Evolutionary conservation across 257 asterid species (phyloP).

Genomic region (Primulina eburnea): DNA sequence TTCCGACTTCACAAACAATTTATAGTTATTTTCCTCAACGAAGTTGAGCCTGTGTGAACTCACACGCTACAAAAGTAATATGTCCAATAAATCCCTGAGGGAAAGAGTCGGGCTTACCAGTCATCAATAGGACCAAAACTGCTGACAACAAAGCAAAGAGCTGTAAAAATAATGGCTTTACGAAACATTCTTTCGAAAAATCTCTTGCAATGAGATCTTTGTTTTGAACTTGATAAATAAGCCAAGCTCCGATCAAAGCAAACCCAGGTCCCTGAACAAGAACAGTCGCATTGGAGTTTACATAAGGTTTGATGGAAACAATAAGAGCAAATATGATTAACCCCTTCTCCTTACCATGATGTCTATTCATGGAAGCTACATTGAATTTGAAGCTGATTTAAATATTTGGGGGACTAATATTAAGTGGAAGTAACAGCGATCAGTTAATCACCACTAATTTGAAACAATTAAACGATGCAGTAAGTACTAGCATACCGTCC

Average conservation of each 20-base stretch:
- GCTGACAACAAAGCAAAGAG: conserved; percentile 61
- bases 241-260: conserved; percentile 85
- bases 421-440: neutral
- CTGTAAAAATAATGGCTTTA: conserved; percentile 51
- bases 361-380: neutral
- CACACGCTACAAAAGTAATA: neutral
- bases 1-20: neutral
- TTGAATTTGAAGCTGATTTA: neutral
- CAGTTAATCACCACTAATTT: neutral
- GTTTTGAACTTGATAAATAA: conserved; percentile 60
- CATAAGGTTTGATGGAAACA: neutral
- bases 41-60: neutral
- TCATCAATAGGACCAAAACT: conserved; percentile 67
- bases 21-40: neutral
- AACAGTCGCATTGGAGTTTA: conserved; percentile 12
- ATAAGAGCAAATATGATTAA: neutral
- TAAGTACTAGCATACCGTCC: conserved; percentile 49
- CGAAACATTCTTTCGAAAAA: conserved; percentile 44
- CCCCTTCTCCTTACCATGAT: neutral
- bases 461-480: neutral
- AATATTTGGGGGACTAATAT: neutral
- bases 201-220: conserved; percentile 44
- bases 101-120: conserved; percentile 46
- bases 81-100: neutral
- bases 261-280: conserved; percentile 64